Conservation (phyloP, 352 stramenopile genomes). For the Phytopythium helicoides region DNA sequence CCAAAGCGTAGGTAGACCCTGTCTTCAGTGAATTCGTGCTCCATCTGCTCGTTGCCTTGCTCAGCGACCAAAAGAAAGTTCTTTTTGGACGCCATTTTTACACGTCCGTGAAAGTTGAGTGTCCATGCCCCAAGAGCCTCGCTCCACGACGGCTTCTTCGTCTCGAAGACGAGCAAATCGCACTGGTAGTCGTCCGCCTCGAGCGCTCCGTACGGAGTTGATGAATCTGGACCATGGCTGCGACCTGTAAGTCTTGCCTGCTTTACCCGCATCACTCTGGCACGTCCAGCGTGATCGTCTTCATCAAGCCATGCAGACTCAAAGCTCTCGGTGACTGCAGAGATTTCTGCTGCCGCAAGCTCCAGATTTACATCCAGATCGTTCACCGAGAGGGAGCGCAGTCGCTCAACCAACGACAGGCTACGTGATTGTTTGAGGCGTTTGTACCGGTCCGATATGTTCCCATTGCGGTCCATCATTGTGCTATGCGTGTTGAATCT, state of each 20-base stretch:
- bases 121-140: conserved; percentile 81
- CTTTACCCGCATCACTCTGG: conserved; percentile 37
- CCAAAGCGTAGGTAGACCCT: conserved; percentile 68
- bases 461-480: conserved; percentile 48
- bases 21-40: conserved; percentile 47
- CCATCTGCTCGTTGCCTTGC: conserved; percentile 52
- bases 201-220: conserved; percentile 60
- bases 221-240: conserved; percentile 4
- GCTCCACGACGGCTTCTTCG: conserved; percentile 84
- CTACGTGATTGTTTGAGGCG: conserved; percentile 42
- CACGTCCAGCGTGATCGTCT: conserved; percentile 40
- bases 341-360: conserved; percentile 8
- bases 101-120: conserved; percentile 87
- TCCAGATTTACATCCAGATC: conserved; percentile 48
- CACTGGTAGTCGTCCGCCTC: conserved; percentile 73
- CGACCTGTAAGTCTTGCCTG: conserved; percentile 16
- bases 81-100: conserved; percentile 91
- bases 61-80: conserved; percentile 82
- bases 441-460: conserved; percentile 62
- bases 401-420: conserved; percentile 50
- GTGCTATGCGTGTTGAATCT: conserved; percentile 45
- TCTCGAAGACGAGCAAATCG: conserved; percentile 83
- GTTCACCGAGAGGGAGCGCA: conserved; percentile 56
- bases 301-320: conserved; percentile 43
- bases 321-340: conserved; percentile 12